A percentile compares a stretch with the other conserved stretches of the same genome.
These are phyloP conservation scores for Alloteropsis semialata DNA, from an alignment of 176 grass and related monocot species.

Conservation along the genomic window DNA sequence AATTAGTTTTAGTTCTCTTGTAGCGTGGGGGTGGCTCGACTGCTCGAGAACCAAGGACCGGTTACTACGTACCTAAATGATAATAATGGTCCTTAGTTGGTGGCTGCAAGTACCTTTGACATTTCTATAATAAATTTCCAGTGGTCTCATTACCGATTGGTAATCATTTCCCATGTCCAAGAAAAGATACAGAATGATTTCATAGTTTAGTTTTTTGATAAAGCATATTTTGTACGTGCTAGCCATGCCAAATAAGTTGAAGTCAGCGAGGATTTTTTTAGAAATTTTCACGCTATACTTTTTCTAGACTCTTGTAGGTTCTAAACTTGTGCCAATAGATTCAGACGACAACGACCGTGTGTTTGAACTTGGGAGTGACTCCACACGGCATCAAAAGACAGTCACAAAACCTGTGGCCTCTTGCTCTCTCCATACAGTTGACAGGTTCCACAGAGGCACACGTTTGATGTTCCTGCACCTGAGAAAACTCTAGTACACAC, in stretches of 20 bases:
- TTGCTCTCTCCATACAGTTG: background rate
- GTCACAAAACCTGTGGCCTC: background rate
- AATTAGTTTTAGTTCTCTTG: too few species aligned
- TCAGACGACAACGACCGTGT: background rate
- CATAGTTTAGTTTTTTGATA: too few species aligned
- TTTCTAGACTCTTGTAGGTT: background rate
- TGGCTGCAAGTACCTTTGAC: too few species aligned
- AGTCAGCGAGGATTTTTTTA: too few species aligned
- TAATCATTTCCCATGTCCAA: too few species aligned
- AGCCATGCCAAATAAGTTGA: background rate
- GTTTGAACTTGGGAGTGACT: background rate
- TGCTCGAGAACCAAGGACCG: too few species aligned
- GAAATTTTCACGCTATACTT: background rate
- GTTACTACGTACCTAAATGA: too few species aligned
- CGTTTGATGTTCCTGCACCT: background rate
- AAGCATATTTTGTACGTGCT: background rate
- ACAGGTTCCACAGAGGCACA: background rate
- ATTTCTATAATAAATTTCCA: too few species aligned
- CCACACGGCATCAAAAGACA: background rate
- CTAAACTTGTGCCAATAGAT: background rate
- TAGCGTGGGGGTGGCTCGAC: too few species aligned
- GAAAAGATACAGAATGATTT: too few species aligned
- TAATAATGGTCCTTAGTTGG: too few species aligned
- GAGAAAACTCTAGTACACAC: background rate
- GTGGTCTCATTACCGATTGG: too few species aligned